Evolutionary conservation across 78 protist species (phyloP).

Genomic region (Cavenderia fasciculata): DNA sequence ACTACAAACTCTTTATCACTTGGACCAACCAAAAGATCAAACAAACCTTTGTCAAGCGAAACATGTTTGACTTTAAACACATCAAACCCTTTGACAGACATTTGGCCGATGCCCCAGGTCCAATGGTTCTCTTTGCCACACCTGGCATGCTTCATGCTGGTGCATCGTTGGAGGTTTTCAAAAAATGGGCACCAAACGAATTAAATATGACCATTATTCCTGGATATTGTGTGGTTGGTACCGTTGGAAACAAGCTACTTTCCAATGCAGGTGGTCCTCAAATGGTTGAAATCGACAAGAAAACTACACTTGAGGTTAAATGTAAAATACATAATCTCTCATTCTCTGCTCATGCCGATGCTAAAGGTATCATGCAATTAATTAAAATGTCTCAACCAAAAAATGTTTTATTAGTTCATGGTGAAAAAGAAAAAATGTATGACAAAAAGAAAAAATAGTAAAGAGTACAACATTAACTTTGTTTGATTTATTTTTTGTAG

Average conservation of each 20-base stretch:
- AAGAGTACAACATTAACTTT: no score
- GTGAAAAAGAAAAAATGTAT: conserved; percentile 94
- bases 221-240: conserved; percentile 97
- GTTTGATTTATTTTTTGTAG: conserved; percentile 7
- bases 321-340: conserved; percentile 82
- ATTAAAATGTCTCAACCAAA: conserved; percentile 89
- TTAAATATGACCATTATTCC: conserved; percentile 95
- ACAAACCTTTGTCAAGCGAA: conserved; percentile 82
- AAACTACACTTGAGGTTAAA: conserved; percentile 65
- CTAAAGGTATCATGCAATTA: conserved; percentile 93
- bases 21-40: conserved; percentile 97
- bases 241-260: conserved; percentile 90
- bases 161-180: conserved; percentile 82
- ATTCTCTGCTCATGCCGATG: conserved; percentile 98
- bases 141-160: conserved; percentile 99
- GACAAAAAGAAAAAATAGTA: no score
- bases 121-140: conserved; percentile 96
- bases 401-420: conserved; percentile 96
- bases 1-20: conserved; percentile 92
- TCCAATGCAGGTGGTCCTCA: conserved; percentile 5
- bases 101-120: conserved; percentile 78
- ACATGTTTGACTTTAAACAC: conserved; percentile 91
- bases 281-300: conserved; percentile 83
- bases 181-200: conserved; percentile 89
- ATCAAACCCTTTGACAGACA: conserved; percentile 83